These are phyloP conservation scores for Chalciporus pseudorubinellus DNA, from an alignment of 768 basidiomycete species.

Conservation along the genomic window DNA sequence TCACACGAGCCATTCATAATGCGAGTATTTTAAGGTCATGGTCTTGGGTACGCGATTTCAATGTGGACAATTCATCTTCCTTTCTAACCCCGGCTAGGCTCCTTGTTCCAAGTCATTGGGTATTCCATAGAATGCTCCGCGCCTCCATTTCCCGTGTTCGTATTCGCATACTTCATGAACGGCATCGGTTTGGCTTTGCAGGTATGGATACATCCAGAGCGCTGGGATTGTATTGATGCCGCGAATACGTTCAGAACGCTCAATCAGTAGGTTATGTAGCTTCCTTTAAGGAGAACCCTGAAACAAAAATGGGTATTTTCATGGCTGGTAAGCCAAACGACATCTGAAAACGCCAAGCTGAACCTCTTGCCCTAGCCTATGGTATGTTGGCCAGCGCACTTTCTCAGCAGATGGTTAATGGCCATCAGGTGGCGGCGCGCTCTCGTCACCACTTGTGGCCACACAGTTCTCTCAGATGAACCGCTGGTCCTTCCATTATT, in stretches of 20 bases:
- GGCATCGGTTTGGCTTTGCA: constrained; percentile 52
- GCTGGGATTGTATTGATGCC: not conserved
- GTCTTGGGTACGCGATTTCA: constrained; percentile 30
- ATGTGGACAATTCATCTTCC: not conserved
- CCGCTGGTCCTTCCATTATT: constrained; percentile 42
- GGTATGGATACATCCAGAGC: constrained; percentile 23
- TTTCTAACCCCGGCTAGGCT: constrained; percentile 37
- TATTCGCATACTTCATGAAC: constrained; percentile 44
- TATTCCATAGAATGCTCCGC: constrained; percentile 54
- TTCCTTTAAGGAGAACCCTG: constrained; percentile 50
- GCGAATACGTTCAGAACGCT: constrained; percentile 48
- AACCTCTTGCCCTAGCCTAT: constrained; percentile 7
- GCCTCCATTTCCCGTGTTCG: constrained; percentile 64
- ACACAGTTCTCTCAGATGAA: constrained; percentile 46
- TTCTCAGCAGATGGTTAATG: not conserved
- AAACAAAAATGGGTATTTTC: constrained; percentile 69
- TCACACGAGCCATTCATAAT: not conserved
- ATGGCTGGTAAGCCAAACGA: constrained; percentile 36
- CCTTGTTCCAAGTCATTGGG: constrained; percentile 49
- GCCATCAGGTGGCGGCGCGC: constrained; percentile 43
- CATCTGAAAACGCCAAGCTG: not conserved
- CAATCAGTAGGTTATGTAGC: constrained; percentile 73
- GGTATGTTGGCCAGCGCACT: not conserved
- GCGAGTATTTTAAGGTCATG: constrained; percentile 34
- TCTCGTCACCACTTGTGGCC: constrained; percentile 50